A percentile compares a stretch with the other conserved stretches of the same genome.
These are phyloP conservation scores for Cytidiella melzeri DNA, from an alignment of 768 basidiomycete genomes.

Conservation along the genomic window DNA sequence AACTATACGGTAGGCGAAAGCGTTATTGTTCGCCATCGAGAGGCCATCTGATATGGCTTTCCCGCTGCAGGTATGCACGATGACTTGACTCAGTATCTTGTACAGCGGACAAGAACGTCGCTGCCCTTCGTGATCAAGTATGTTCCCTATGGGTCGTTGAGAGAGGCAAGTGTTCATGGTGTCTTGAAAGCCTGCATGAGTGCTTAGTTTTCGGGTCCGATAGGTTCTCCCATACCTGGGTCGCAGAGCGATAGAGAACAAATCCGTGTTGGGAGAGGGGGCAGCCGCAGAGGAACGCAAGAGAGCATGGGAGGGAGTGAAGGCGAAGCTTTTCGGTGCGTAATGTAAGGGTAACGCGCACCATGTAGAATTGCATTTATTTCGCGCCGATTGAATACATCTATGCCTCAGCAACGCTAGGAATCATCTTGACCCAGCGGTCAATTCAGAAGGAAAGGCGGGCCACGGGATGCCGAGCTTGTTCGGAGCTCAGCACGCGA, in stretches of 20 bases:
- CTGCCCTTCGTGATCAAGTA: slow-evolving; percentile 83
- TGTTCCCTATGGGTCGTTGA: slow-evolving; percentile 68
- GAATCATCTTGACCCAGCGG: slow-evolving; percentile 58
- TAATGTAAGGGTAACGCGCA: too few species aligned
- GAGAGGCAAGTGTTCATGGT: slow-evolving; percentile 39
- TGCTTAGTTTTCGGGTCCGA: background rate
- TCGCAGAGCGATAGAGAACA: slow-evolving; percentile 90
- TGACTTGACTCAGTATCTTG: slow-evolving; percentile 67
- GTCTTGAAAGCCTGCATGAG: background rate
- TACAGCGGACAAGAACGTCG: slow-evolving; percentile 40
- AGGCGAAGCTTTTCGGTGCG: slow-evolving; percentile 33
- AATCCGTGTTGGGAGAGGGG: slow-evolving; percentile 72
- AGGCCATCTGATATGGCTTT: too few species aligned
- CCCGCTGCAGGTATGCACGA: slow-evolving; percentile 93
- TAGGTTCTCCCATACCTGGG: slow-evolving; percentile 89
- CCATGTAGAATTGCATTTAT: too few species aligned
- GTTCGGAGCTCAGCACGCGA: too few species aligned
- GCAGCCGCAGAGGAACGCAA: slow-evolving; percentile 57
- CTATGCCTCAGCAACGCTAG: too few species aligned
- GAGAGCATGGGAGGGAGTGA: slow-evolving; percentile 49
- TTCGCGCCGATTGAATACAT: too few species aligned
- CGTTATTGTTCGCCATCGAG: too few species aligned
- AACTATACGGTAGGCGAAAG: slow-evolving; percentile 76
- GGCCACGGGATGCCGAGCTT: too few species aligned
- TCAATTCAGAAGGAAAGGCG: too few species aligned